Percentiles rank a stretch among this genome's conserved stretches.
These are phyloP conservation scores for Cordyceps cicadae DNA, from an alignment of 2,329 filamentous ascomycete genomes.

Conservation along the genomic window DNA sequence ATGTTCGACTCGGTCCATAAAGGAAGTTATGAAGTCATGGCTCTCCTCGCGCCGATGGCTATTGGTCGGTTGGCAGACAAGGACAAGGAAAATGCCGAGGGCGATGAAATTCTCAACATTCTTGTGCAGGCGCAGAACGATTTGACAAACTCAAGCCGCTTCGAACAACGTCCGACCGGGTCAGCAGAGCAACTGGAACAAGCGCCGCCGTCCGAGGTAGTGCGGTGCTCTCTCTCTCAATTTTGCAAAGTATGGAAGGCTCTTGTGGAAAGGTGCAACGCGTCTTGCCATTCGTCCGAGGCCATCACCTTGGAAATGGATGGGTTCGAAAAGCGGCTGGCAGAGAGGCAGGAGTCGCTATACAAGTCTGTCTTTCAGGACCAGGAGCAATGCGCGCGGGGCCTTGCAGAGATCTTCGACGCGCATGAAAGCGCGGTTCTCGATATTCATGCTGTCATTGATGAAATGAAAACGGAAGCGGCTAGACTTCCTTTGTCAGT, in stretches of 20 bases:
- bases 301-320: neutral
- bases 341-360: neutral
- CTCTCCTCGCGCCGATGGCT: neutral
- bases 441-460: neutral
- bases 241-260: neutral
- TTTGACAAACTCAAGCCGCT: constrained; percentile 2
- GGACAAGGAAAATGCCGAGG: neutral
- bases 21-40: neutral
- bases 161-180: neutral
- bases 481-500: neutral
- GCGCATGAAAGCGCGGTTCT: neutral
- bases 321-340: neutral
- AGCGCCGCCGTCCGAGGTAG: neutral
- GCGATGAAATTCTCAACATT: neutral
- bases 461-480: neutral
- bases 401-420: neutral
- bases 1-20: neutral
- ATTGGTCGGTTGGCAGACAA: neutral
- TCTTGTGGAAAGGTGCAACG: neutral
- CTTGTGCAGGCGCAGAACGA: neutral
- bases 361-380: neutral
- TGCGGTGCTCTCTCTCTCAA: neutral
- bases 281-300: neutral
- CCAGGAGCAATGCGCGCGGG: neutral
- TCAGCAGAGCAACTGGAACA: neutral